Evolutionary conservation across 116 monocot species (phyloP).

Genomic region (Zostera marina): DNA sequence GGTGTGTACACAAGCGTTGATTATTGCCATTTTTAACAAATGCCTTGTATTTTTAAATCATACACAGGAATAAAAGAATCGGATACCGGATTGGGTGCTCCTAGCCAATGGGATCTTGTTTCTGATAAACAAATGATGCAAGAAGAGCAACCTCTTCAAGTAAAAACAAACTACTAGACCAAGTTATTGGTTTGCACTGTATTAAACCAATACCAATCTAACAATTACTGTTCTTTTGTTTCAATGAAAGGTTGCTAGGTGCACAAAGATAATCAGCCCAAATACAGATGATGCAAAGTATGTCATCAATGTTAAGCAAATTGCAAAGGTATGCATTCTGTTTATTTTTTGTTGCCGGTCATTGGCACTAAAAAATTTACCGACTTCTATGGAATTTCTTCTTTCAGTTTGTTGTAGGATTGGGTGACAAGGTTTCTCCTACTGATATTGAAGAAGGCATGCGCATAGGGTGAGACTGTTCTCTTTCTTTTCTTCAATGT

Average conservation of each 20-base stretch:
- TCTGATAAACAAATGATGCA: constrained; percentile 99
- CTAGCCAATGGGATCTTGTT: constrained; percentile 90
- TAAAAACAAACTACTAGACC: constrained; percentile 2
- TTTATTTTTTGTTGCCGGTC: neutral
- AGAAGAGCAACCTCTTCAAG: constrained; percentile 94
- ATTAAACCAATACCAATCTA: neutral
- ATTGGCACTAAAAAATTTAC: neutral
- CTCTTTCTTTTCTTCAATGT: neutral
- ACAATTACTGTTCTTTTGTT: neutral
- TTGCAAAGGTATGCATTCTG: constrained; percentile 43
- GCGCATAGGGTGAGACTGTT: constrained; percentile 61
- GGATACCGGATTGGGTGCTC: constrained; percentile 79
- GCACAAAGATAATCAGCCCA: constrained; percentile 83
- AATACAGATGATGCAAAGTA: constrained; percentile 90
- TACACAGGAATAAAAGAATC: constrained; percentile 85
- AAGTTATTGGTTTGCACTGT: neutral
- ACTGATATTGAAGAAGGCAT: constrained; percentile 98
- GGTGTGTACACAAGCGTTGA: no score
- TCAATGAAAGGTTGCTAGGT: constrained; percentile 55
- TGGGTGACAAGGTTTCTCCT: constrained; percentile 94
- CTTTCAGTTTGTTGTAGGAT: constrained; percentile 78
- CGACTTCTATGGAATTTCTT: neutral
- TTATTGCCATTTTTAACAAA: neutral
- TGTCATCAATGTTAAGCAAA: constrained; percentile 91
- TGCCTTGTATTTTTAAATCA: neutral